Base-by-base conservation (phyloP, 2,329 filamentous ascomycete genomes). In the Chaetomium olivaceum region DNA sequence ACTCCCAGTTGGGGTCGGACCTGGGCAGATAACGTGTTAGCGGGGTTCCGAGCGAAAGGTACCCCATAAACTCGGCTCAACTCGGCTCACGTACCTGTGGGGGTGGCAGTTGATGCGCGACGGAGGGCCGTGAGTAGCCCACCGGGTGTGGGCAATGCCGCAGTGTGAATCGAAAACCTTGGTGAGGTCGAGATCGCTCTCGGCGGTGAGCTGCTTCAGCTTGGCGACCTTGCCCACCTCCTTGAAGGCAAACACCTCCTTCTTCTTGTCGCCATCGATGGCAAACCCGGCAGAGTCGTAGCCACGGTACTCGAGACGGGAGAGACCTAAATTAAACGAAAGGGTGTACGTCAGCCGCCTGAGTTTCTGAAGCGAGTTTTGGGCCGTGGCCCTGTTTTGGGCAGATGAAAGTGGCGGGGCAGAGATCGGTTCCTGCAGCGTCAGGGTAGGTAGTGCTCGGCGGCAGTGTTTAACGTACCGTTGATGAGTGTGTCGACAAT, bases 211-310 rank as follows among this genome's bases (percentile, higher is more conserved):
- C 82, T 93, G 84, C 87, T 91, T 96, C 78, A 99, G 86, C 83
- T 96, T 97, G 79, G 90, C 92, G 69, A 99, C 95, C 88, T 99
- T 99, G 85, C 95, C 95, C 69, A 99, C 95, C 84, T 98, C 95
- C 86, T 99, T 99, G 87, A 93, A 98, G 69, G 95, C 93, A 71
- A 92, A 87, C 72, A 98, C 93, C 82, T 98, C 92, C 76, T 97
- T 96, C 86, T 95, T 97, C 89, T 97, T 98, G 86, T 99, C 91
- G 70, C 95, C 95, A 78, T 99, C 95, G 74, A 99, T 83, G 72
- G 94, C 94, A 71, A 99, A 86, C 83, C 95, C 95, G 69, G 95
- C 94, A 70, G 95, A 98, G 80, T 99, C 95, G 80, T 99, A 99
- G 73, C 95, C 95, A 80, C 95, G 91, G 85, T 99, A 99, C 82